Conservation (phyloP, 768 basidiomycete genomes). For the Lactarius hengduanensis region DNA sequence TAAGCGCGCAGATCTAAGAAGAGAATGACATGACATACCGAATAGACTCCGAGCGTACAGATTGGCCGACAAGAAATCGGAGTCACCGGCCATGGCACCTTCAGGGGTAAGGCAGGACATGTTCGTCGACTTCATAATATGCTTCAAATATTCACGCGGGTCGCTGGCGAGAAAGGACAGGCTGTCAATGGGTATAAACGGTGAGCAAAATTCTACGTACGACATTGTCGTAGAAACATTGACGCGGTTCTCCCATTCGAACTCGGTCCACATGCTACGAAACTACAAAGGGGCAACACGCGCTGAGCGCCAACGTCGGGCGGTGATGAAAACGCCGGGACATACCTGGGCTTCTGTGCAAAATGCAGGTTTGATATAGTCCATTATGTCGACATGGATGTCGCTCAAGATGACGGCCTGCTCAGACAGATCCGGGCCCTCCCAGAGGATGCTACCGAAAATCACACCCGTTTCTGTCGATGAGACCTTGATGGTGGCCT, state of each 20-base stretch:
- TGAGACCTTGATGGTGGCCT: constrained; percentile 97
- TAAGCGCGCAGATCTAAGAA: constrained; percentile 5
- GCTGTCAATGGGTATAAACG: not conserved
- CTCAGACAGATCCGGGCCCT: constrained; percentile 83
- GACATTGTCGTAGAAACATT: constrained; percentile 84
- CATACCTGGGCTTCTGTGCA: constrained; percentile 91
- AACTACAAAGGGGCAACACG: constrained; percentile 50
- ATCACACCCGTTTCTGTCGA: constrained; percentile 99
- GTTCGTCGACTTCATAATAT: constrained; percentile 96
- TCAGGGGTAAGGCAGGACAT: constrained; percentile 96
- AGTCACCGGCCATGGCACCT: constrained; percentile 85
- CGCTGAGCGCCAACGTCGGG: not conserved
- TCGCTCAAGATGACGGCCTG: constrained; percentile 94
- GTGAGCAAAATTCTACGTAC: constrained; percentile 45
- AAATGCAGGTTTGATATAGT: constrained; percentile 94
- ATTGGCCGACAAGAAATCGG: constrained; percentile 95
- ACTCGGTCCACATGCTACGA: constrained; percentile 99
- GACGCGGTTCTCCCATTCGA: constrained; percentile 99
- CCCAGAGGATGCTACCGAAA: constrained; percentile 97
- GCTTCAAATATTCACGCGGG: constrained; percentile 84
- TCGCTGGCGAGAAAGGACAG: constrained; percentile 46
- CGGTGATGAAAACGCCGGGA: constrained; percentile 4
- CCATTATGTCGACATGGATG: constrained; percentile 98
- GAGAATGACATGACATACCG: constrained; percentile 50
- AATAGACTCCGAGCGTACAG: constrained; percentile 95